Percentiles rank a stretch among this genome's conserved stretches.
Evolutionary conservation across 106 monocot species (phyloP).

Genomic region (Allium sativum): DNA sequence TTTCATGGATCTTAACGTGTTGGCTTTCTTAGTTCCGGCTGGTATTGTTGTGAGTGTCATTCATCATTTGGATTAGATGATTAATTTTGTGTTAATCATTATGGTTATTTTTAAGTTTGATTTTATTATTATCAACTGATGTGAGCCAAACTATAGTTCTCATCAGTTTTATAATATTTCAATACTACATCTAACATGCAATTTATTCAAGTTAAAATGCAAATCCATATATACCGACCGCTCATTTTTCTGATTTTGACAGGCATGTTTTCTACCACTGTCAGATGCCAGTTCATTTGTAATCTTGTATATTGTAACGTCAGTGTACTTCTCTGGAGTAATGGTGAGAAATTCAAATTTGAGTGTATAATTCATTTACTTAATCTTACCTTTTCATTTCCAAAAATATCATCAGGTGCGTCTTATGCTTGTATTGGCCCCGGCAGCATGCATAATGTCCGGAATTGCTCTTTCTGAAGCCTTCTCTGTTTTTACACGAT

Average conservation of each 20-base stretch:
- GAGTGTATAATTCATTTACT: background rate
- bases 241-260: conserved; percentile 13
- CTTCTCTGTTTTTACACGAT: conserved; percentile 74
- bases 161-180: background rate
- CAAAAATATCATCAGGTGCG: conserved; percentile 51
- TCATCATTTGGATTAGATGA: background rate
- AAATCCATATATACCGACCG: background rate
- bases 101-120: too few relatives aligned
- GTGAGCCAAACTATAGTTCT: background rate
- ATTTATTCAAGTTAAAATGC: background rate
- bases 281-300: conserved; percentile 97
- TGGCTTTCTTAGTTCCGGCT: conserved; percentile 69
- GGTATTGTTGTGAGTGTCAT: background rate
- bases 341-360: conserved; percentile 55
- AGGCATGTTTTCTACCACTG: conserved; percentile 93
- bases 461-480: conserved; percentile 94
- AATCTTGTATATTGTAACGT: conserved; percentile 82
- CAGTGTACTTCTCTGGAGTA: conserved; percentile 99
- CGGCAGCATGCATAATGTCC: conserved; percentile 94
- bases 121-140: background rate
- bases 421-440: conserved; percentile 98
- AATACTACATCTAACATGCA: background rate
- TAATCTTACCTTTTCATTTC: background rate
- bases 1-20: conserved; percentile 27
- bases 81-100: too few relatives aligned